Conservation (phyloP, 1,139 yeast species). For the Taphrina flavorubra region DNA sequence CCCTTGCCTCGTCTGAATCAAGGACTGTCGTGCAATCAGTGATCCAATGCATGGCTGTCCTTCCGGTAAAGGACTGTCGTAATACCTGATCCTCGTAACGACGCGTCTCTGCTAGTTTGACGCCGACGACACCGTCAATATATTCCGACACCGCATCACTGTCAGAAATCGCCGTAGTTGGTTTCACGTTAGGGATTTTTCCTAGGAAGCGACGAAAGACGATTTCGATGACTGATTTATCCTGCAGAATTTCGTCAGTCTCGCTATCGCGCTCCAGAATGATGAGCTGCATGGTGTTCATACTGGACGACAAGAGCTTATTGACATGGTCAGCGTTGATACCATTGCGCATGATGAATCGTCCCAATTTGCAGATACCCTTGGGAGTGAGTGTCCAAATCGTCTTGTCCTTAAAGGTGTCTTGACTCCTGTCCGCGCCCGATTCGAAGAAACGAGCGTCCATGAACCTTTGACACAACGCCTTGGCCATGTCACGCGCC, state of each 20-base stretch:
- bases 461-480: slow-evolving; percentile 63
- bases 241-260: slow-evolving; percentile 67
- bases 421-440: slow-evolving; percentile 73
- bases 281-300: slow-evolving; percentile 76
- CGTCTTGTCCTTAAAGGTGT: slow-evolving; percentile 55
- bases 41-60: slow-evolving; percentile 83
- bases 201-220: slow-evolving; percentile 73
- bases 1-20: slow-evolving; percentile 64
- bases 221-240: slow-evolving; percentile 68
- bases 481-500: slow-evolving; percentile 59
- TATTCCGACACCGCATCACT: slow-evolving; percentile 44
- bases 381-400: slow-evolving; percentile 87
- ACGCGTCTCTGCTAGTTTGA: slow-evolving; percentile 43
- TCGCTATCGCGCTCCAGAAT: slow-evolving; percentile 68
- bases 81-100: slow-evolving; percentile 47
- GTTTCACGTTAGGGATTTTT: slow-evolving; percentile 70
- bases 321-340: slow-evolving; percentile 56
- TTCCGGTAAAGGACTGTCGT: slow-evolving; percentile 68
- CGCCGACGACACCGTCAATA: slow-evolving; percentile 44
- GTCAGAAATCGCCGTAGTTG: slow-evolving; percentile 59
- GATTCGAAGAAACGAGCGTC: slow-evolving; percentile 73
- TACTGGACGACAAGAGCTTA: slow-evolving; percentile 58
- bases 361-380: slow-evolving; percentile 73
- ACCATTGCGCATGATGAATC: slow-evolving; percentile 66
- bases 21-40: slow-evolving; percentile 84